Evolutionary conservation across 176 grass and related monocot genomes (phyloP).

Genomic region (Coix lacrymajobi): DNA sequence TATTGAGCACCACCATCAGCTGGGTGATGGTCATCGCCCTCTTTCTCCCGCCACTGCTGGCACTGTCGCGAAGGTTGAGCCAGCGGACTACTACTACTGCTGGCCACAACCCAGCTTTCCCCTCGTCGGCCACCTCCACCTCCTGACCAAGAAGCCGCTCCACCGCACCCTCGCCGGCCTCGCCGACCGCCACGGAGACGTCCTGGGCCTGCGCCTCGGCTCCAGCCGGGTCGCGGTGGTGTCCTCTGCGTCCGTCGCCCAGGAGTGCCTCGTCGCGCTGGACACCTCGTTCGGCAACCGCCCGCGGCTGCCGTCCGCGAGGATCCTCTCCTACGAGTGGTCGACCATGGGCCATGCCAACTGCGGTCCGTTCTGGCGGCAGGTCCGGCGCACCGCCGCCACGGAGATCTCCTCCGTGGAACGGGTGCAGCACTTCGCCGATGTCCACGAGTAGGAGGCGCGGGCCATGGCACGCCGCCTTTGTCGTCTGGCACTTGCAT

Average conservation of each 20-base stretch:
- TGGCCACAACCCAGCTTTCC: too few species aligned
- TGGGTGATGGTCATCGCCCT: too few species aligned
- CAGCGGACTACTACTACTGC: too few species aligned
- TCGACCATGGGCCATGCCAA: slow-evolving; percentile 33
- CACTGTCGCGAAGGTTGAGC: too few species aligned
- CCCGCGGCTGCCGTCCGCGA: slow-evolving; percentile 32
- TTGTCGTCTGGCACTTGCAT: background rate
- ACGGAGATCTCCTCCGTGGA: slow-evolving; percentile 28
- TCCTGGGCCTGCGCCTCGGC: slow-evolving; percentile 41
- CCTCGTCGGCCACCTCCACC: slow-evolving; percentile 50
- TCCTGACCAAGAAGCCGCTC: slow-evolving; percentile 44
- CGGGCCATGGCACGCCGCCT: slow-evolving; percentile 19
- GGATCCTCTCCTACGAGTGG: slow-evolving; percentile 31
- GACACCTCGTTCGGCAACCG: slow-evolving; percentile 56
- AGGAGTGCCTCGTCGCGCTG: slow-evolving; percentile 37
- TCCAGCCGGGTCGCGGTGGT: slow-evolving; percentile 34
- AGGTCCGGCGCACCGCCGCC: slow-evolving; percentile 36
- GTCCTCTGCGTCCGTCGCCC: slow-evolving; percentile 14
- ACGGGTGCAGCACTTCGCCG: slow-evolving; percentile 13
- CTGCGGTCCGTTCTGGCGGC: slow-evolving; percentile 45
- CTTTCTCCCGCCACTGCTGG: too few species aligned
- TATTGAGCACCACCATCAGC: too few species aligned
- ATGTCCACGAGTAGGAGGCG: background rate
- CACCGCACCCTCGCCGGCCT: slow-evolving; percentile 41
- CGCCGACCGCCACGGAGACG: slow-evolving; percentile 22